Percentiles rank a stretch among this genome's conserved stretches.
These are phyloP conservation scores for Colletotrichum sojae DNA, from an alignment of 2,329 filamentous ascomycete species.

Conservation along the genomic window DNA sequence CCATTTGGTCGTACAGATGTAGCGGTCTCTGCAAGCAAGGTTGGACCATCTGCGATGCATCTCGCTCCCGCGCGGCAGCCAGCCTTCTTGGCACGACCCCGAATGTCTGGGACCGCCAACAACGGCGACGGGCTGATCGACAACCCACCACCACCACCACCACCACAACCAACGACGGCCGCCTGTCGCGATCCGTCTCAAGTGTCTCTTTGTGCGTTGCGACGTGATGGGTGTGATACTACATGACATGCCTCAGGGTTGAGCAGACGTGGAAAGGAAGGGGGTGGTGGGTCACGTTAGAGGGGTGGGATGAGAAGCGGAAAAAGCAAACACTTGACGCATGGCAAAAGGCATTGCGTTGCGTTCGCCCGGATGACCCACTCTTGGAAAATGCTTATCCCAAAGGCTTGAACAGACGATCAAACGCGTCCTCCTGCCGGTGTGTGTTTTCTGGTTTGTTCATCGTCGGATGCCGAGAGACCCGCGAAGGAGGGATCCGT, in stretches of 20 bases:
- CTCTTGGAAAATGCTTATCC: conserved; percentile 32
- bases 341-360: no score
- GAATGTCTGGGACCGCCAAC: conserved; percentile 5
- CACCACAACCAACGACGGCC: not conserved
- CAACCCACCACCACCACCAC: not conserved
- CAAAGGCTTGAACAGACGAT: conserved; percentile 36
- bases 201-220: not conserved
- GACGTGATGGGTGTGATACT: not conserved
- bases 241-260: not conserved
- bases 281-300: not conserved
- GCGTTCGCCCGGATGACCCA: conserved; percentile 7
- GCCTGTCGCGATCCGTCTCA: conserved; percentile 5
- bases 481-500: no score
- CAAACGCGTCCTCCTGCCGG: conserved; percentile 12
- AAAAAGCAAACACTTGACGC: no score
- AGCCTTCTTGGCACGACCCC: conserved; percentile 33
- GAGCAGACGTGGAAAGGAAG: not conserved
- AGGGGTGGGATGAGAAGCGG: not conserved
- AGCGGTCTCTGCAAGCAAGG: not conserved
- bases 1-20: not conserved
- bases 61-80: conserved; percentile 14
- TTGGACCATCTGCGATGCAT: not conserved
- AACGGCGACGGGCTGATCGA: not conserved
- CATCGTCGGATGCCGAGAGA: not conserved
- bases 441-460: not conserved